These are phyloP conservation scores for Hawksworthiomyces lignivorus DNA, from an alignment of 2,329 filamentous ascomycete genomes.

Conservation along the genomic window DNA sequence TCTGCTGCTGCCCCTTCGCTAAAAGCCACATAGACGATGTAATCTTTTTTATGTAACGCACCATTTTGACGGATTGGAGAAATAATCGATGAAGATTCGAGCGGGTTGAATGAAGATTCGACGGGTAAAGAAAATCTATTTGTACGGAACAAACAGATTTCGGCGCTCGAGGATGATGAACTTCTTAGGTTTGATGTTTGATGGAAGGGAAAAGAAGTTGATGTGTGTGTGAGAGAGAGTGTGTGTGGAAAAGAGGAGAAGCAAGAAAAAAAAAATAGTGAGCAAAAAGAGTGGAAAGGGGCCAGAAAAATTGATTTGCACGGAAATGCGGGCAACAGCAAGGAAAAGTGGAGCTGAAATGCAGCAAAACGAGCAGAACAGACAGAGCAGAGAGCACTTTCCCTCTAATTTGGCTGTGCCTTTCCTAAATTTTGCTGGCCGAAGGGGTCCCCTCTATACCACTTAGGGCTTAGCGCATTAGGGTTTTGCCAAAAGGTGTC, in stretches of 20 bases:
- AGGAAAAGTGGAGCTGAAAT: too few relatives aligned
- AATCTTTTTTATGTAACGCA: too few relatives aligned
- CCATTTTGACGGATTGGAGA: slow-evolving; percentile 58
- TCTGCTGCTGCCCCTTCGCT: too few relatives aligned
- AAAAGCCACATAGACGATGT: too few relatives aligned
- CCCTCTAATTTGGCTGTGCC: too few relatives aligned
- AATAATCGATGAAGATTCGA: slow-evolving; percentile 34
- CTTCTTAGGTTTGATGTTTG: slow-evolving; percentile 17
- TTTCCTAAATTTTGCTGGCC: too few relatives aligned
- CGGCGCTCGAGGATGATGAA: slow-evolving; percentile 39
- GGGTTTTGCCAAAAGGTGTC: slow-evolving; percentile 7
- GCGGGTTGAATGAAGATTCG: slow-evolving; percentile 20
- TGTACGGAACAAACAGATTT: slow-evolving; percentile 37
- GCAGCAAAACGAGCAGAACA: too few relatives aligned
- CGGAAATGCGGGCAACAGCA: slow-evolving; percentile 32
- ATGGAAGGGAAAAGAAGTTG: slow-evolving; percentile 3
- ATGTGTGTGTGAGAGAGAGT: too few relatives aligned
- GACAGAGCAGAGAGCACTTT: neutral
- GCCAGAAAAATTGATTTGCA: slow-evolving; percentile 6
- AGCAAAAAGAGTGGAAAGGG: neutral
- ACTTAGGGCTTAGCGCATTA: slow-evolving; percentile 13
- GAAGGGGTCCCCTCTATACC: slow-evolving; percentile 1
- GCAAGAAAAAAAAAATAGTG: slow-evolving; percentile 18
- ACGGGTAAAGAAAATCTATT: slow-evolving; percentile 43
- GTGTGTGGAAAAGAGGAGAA: slow-evolving; percentile 21